Evolutionary conservation across 2,329 filamentous ascomycete genomes (phyloP).

Genomic region (Xylariaceae sp.): DNA sequence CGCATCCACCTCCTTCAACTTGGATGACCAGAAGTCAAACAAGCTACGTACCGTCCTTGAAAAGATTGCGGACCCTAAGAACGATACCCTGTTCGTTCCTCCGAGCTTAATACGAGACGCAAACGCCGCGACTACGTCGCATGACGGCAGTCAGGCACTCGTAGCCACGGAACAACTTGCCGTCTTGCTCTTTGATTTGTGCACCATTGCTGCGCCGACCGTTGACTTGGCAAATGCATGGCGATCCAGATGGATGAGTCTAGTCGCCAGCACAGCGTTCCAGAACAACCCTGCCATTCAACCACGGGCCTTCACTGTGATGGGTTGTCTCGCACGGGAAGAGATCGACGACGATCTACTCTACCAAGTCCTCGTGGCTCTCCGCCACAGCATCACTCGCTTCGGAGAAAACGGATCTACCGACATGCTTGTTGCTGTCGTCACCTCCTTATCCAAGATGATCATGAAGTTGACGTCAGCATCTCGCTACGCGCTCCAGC

Average conservation of each 20-base stretch:
- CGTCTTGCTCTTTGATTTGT: slow-evolving; percentile 58
- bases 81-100: slow-evolving; percentile 52
- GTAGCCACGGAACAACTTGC: slow-evolving; percentile 57
- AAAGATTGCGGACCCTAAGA: slow-evolving; percentile 54
- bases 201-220: slow-evolving; percentile 57
- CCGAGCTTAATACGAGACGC: slow-evolving; percentile 45
- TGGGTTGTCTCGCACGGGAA: slow-evolving; percentile 66
- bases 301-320: slow-evolving; percentile 62
- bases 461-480: slow-evolving; percentile 62
- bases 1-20: slow-evolving; percentile 58
- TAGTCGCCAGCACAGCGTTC: slow-evolving; percentile 67
- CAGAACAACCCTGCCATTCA: slow-evolving; percentile 69
- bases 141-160: slow-evolving; percentile 49
- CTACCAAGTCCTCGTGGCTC: slow-evolving; percentile 64
- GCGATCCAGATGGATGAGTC: slow-evolving; percentile 68
- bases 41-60: slow-evolving; percentile 53
- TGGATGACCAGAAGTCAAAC: slow-evolving; percentile 54
- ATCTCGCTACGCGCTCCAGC: slow-evolving; percentile 62
- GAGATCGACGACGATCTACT: slow-evolving; percentile 67
- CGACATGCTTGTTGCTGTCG: slow-evolving; percentile 64
- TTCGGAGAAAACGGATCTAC: slow-evolving; percentile 60
- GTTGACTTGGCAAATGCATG: slow-evolving; percentile 62
- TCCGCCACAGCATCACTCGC: slow-evolving; percentile 59
- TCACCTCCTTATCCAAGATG: slow-evolving; percentile 64
- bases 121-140: slow-evolving; percentile 48